These are phyloP conservation scores for Dipteronia sinensis DNA, from an alignment of 345 rosid species.

Conservation along the genomic window DNA sequence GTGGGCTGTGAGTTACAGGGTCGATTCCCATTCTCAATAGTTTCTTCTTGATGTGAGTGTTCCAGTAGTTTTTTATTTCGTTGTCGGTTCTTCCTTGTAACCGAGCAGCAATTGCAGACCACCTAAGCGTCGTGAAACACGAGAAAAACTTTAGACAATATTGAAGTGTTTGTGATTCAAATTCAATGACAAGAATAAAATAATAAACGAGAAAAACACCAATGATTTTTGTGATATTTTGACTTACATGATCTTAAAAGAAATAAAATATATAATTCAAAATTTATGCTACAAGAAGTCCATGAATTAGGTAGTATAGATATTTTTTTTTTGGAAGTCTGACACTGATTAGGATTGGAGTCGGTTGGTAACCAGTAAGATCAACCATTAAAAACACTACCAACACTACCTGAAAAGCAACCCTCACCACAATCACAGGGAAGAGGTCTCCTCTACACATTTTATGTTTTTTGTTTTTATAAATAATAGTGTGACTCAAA, in stretches of 20 bases:
- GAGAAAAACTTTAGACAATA: conserved; percentile 14
- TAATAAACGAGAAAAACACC: background rate
- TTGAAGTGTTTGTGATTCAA: background rate
- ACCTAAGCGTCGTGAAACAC: conserved; percentile 37
- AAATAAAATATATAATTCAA: background rate
- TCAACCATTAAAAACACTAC: too few relatives aligned
- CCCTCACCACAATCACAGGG: too few relatives aligned
- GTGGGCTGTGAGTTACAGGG: conserved; percentile 78
- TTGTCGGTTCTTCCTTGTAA: conserved; percentile 90
- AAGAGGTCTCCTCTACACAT: too few relatives aligned
- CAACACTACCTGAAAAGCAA: too few relatives aligned
- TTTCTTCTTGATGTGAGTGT: conserved; percentile 78
- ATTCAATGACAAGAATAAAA: background rate
- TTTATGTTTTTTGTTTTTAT: too few relatives aligned
- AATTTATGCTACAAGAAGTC: background rate
- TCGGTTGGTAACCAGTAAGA: too few relatives aligned
- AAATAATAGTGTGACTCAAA: too few relatives aligned
- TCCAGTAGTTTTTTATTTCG: conserved; percentile 90
- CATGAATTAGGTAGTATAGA: background rate
- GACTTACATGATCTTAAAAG: background rate
- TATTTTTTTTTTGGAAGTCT: too few relatives aligned
- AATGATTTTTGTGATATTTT: background rate
- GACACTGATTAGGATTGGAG: too few relatives aligned
- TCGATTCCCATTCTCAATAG: conserved; percentile 82
- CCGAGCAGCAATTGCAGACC: conserved; percentile 86